Evolutionary conservation across 352 stramenopile species (phyloP).

Genomic region (Pythium folliculosum): DNA sequence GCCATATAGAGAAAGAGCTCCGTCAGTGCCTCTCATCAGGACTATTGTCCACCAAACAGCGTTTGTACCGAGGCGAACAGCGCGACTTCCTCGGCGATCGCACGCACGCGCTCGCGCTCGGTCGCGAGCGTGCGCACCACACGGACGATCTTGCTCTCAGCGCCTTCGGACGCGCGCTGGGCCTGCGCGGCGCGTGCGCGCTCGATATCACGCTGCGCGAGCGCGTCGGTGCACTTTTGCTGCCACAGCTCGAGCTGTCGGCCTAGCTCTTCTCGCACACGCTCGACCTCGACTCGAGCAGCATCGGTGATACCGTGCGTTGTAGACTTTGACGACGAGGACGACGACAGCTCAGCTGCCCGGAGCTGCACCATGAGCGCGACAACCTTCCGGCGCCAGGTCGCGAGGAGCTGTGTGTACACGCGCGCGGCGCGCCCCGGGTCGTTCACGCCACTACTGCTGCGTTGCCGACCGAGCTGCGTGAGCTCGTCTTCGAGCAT

Average conservation of each 20-base stretch:
- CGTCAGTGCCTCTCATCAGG: not conserved
- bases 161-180: conserved; percentile 28
- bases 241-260: conserved; percentile 50
- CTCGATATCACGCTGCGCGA: conserved; percentile 65
- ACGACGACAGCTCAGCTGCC: conserved; percentile 34
- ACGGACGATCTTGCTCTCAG: conserved; percentile 46
- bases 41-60: not conserved
- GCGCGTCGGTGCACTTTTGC: conserved; percentile 50
- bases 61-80: conserved; percentile 42
- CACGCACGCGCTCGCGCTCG: conserved; percentile 52
- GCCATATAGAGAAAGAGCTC: not conserved
- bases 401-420: conserved; percentile 39
- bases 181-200: conserved; percentile 35
- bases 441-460: conserved; percentile 4
- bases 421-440: conserved; percentile 26
- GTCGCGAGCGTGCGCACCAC: conserved; percentile 49
- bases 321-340: not conserved
- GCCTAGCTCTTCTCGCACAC: conserved; percentile 17
- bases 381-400: conserved; percentile 66
- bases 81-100: conserved; percentile 45
- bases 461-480: conserved; percentile 26
- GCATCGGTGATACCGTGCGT: not conserved
- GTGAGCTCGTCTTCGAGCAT: conserved; percentile 41
- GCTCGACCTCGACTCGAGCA: not conserved
- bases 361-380: conserved; percentile 59